Evolutionary conservation across 2,329 filamentous ascomycete species (phyloP).

Genomic region (Coniochaeta sp.): DNA sequence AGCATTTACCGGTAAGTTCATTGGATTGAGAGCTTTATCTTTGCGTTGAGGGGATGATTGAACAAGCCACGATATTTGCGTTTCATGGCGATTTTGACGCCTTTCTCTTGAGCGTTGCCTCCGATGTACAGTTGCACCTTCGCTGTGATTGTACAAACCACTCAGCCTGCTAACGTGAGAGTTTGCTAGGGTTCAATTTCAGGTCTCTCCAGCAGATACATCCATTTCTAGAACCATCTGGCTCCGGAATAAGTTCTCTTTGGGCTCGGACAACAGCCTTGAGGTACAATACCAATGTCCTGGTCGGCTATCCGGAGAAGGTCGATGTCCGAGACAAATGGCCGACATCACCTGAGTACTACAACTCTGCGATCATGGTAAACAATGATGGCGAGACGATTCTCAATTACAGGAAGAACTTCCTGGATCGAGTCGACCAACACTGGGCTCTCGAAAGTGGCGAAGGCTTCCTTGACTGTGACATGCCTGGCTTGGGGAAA

Average conservation of each 20-base stretch:
- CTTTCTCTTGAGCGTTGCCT: no score
- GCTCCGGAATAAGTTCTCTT: slow-evolving; percentile 57
- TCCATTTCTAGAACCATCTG: slow-evolving; percentile 60
- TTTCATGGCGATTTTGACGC: no score
- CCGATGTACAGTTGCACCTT: no score
- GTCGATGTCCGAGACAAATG: slow-evolving; percentile 42
- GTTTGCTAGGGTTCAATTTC: slow-evolving; percentile 64
- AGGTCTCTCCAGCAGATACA: slow-evolving; percentile 58
- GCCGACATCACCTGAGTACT: slow-evolving; percentile 45
- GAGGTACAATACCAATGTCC: slow-evolving; percentile 60
- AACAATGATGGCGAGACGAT: slow-evolving; percentile 51
- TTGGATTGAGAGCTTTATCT: no score
- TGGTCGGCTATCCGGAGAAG: slow-evolving; percentile 69
- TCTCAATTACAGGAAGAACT: slow-evolving; percentile 53
- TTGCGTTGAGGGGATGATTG: no score
- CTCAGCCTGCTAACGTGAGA: no score
- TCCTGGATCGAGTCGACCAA: slow-evolving; percentile 53
- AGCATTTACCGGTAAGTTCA: slow-evolving; percentile 61
- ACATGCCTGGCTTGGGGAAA: slow-evolving; percentile 39
- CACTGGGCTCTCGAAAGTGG: slow-evolving; percentile 51
- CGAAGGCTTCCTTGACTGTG: slow-evolving; percentile 39
- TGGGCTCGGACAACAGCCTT: slow-evolving; percentile 65
- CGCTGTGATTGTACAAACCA: no score
- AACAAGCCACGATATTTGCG: no score
- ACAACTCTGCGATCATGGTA: slow-evolving; percentile 49